phyloP scores from a whole-genome alignment of 2,329 filamentous ascomycete species.

The Coniochaeta sp. region DNA sequence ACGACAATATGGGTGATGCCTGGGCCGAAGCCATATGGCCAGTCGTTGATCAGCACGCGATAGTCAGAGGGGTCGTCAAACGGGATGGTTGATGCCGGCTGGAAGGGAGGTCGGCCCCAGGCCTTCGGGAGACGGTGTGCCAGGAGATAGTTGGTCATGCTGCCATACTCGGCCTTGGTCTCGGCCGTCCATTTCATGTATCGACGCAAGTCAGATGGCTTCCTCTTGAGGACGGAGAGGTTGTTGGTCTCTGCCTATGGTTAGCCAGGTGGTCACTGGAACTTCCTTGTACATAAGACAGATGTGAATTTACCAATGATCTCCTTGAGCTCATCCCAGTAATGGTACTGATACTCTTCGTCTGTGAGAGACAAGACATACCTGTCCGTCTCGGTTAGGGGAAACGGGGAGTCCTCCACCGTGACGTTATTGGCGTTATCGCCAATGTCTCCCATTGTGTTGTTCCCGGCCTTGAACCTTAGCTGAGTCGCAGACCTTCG shows the following conservation, averaged over 20 bases:
- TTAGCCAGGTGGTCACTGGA: background rate
- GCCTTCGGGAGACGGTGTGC: constrained; percentile 57
- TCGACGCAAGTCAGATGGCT: constrained; percentile 69
- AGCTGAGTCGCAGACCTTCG: background rate
- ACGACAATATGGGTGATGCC: constrained; percentile 77
- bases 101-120: constrained; percentile 60
- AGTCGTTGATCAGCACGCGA: constrained; percentile 79
- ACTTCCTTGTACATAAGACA: constrained; percentile 1
- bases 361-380: constrained; percentile 59
- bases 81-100: constrained; percentile 39
- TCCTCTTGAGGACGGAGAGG: constrained; percentile 69
- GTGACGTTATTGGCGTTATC: background rate
- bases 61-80: constrained; percentile 51
- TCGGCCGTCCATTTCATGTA: constrained; percentile 73
- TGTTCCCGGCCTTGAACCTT: background rate
- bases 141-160: constrained; percentile 72
- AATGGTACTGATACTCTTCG: constrained; percentile 60
- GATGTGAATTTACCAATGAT: constrained; percentile 58
- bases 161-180: constrained; percentile 67
- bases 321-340: constrained; percentile 65
- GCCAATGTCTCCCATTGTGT: constrained; percentile 31
- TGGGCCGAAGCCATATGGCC: constrained; percentile 73
- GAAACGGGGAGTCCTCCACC: constrained; percentile 42
- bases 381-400: constrained; percentile 51
- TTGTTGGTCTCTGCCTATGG: constrained; percentile 40